Conservation (phyloP, 768 basidiomycete species). For the Mycena pura region DNA sequence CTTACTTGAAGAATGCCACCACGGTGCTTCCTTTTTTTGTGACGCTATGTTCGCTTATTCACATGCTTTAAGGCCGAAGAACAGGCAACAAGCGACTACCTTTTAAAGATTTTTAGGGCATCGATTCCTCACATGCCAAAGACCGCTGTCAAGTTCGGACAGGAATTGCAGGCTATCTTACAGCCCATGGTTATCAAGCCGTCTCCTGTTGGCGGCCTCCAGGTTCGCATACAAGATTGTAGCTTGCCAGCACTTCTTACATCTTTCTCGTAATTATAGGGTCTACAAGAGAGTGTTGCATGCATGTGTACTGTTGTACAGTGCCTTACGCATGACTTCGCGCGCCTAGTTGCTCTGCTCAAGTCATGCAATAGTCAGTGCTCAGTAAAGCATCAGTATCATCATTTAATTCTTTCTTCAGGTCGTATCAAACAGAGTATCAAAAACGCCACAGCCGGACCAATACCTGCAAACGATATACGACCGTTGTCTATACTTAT, state of each 20-base stretch:
- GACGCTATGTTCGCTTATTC: neutral
- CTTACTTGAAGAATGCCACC: constrained; percentile 85
- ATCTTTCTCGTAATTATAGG: constrained; percentile 38
- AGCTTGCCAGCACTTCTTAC: neutral
- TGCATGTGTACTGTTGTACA: constrained; percentile 90
- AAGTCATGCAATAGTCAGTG: constrained; percentile 83
- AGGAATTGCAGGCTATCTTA: constrained; percentile 79
- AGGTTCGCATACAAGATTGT: constrained; percentile 49
- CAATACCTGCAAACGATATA: constrained; percentile 55
- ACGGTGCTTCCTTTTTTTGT: constrained; percentile 52
- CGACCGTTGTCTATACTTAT: constrained; percentile 73
- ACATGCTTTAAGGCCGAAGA: constrained; percentile 70
- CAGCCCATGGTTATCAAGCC: constrained; percentile 95
- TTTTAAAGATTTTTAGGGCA: constrained; percentile 87
- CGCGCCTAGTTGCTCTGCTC: constrained; percentile 75
- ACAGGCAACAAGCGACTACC: constrained; percentile 80
- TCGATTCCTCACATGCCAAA: constrained; percentile 90
- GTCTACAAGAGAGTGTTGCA: constrained; percentile 89
- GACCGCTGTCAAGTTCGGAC: constrained; percentile 87
- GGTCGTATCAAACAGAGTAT: constrained; percentile 70
- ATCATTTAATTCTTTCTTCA: constrained; percentile 31
- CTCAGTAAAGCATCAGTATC: neutral
- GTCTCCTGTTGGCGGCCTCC: constrained; percentile 66
- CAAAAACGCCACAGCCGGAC: constrained; percentile 46
- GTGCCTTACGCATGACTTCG: constrained; percentile 86